phyloP scores from a whole-genome alignment of 192 early-diverging fungal genomes.

The Rhizophagus prolifer region DNA sequence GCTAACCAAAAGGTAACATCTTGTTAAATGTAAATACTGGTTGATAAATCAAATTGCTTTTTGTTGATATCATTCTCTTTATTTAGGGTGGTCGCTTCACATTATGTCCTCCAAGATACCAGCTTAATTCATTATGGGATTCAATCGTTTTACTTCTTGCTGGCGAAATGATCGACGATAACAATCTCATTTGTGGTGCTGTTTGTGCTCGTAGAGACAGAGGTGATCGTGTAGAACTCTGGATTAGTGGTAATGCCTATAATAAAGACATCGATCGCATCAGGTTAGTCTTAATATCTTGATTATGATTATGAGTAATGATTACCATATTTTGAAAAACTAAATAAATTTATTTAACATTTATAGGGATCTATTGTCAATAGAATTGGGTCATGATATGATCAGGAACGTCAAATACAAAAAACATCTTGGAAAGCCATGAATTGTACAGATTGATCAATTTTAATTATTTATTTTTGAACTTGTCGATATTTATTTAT shows the following conservation, averaged over 20 bases:
- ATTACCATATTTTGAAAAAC: neutral
- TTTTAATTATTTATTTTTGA: neutral
- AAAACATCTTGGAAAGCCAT: neutral
- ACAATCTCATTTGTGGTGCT: neutral
- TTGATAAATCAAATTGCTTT: no score
- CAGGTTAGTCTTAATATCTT: neutral
- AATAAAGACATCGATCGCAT: neutral
- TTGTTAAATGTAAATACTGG: neutral
- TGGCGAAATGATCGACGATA: neutral
- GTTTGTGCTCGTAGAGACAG: neutral
- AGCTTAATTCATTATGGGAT: neutral
- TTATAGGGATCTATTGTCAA: neutral
- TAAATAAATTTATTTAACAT: neutral
- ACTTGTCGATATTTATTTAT: neutral
- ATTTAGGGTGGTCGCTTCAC: neutral
- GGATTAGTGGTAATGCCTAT: neutral
- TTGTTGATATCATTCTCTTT: no score
- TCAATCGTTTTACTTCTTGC: neutral
- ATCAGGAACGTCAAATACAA: neutral
- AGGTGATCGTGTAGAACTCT: conserved; percentile 3
- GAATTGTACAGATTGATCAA: neutral
- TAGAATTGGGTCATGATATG: neutral
- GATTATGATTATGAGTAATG: neutral
- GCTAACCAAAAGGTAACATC: neutral
- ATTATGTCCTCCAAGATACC: neutral